Percentiles rank a stretch among this genome's conserved stretches.
Conservation (phyloP, 176 grass and related monocot genomes). For the Eleusine indica region DNA sequence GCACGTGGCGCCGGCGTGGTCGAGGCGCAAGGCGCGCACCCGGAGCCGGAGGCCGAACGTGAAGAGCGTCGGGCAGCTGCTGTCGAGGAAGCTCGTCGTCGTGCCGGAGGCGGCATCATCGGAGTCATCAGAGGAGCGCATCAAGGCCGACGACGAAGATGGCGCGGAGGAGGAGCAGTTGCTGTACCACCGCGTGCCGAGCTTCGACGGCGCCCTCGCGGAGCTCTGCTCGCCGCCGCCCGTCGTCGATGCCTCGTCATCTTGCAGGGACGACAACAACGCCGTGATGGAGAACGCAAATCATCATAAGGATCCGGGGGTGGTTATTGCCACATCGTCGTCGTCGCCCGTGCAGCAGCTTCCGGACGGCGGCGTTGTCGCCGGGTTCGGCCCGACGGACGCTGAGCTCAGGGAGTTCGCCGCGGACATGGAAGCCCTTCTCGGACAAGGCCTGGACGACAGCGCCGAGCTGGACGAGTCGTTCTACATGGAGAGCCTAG, state of each 20-base stretch:
- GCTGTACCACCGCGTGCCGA: conserved; percentile 73
- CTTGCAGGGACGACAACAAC: conserved; percentile 31
- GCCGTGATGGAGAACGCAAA: conserved; percentile 20
- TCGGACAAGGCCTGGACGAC: conserved; percentile 51
- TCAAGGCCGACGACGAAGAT: conserved; percentile 37
- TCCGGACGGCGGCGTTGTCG: conserved; percentile 28
- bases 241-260: conserved; percentile 33
- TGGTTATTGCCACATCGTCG: neutral
- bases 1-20: conserved; percentile 57
- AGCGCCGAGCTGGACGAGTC: conserved; percentile 49
- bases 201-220: conserved; percentile 58
- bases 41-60: conserved; percentile 56
- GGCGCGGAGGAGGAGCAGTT: conserved; percentile 53
- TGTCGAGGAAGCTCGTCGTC: conserved; percentile 43
- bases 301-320: neutral
- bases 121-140: conserved; percentile 57
- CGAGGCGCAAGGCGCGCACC: conserved; percentile 75
- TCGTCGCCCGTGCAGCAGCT: conserved; percentile 55
- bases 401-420: conserved; percentile 83
- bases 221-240: conserved; percentile 67
- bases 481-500: conserved; percentile 73
- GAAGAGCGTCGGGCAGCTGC: conserved; percentile 49
- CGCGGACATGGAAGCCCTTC: conserved; percentile 88
- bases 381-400: conserved; percentile 64
- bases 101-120: conserved; percentile 52